Conservation (phyloP, 1,284 basidiomycete species). For the Naganishia liquefaciens region DNA sequence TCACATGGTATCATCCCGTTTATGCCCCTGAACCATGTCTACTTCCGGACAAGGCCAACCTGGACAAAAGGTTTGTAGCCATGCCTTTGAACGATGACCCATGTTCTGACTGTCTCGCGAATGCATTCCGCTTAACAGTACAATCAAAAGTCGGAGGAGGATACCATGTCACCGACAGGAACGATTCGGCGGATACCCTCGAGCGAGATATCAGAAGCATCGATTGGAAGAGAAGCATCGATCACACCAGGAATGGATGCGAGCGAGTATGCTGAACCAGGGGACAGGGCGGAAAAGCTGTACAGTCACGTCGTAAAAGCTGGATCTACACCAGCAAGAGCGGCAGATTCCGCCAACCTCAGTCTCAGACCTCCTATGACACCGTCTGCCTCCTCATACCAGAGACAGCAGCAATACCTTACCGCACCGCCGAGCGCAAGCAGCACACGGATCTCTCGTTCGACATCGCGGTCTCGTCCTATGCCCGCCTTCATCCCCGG, state of each 20-base stretch:
- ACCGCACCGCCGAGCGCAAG: conserved; percentile 14
- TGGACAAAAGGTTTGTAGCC: no score
- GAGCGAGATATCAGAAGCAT: neutral
- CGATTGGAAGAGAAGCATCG: neutral
- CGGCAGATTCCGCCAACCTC: neutral
- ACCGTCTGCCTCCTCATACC: conserved; percentile 6
- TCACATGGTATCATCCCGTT: no score
- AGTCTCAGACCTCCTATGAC: neutral
- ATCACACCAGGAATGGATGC: neutral
- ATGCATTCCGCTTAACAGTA: neutral
- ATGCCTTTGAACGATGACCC: no score
- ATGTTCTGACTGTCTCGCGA: no score
- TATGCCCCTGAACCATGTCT: no score
- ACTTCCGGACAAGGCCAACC: no score
- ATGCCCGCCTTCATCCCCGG: conserved; percentile 15
- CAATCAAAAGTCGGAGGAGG: neutral
- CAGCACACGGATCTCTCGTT: conserved; percentile 14
- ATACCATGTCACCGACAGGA: conserved; percentile 15
- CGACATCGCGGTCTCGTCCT: conserved; percentile 8
- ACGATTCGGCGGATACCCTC: conserved; percentile 10
- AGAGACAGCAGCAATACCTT: conserved; percentile 18
- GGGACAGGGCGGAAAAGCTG: conserved; percentile 11
- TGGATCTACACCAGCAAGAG: neutral
- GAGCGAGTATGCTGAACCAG: neutral
- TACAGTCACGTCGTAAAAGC: conserved; percentile 25